Base-by-base conservation (phyloP, 345 rosid genomes). In the Heritiera littoralis region DNA sequence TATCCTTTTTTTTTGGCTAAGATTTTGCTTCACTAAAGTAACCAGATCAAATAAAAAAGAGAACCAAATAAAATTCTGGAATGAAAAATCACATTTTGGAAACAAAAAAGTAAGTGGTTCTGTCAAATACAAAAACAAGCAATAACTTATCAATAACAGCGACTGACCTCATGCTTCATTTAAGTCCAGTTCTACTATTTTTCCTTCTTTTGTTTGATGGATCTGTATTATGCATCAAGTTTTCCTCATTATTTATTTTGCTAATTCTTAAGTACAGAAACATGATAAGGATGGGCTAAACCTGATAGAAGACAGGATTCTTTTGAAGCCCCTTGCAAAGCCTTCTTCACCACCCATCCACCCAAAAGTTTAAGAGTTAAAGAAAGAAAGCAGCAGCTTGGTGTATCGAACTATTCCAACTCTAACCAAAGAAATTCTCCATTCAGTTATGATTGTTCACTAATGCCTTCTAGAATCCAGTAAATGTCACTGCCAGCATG, bases 381-480 rank as follows among this genome's bases (percentile, higher is more conserved):
- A 9, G 13, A 10, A 41, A n/a, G 71, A 18, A 67, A 3, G 52
- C 32, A 43, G 52, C 72, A 67, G 72, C 72, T 67, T 9, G 52
- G 51, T n/a, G 56, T 48, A 48, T 48, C 28, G 41, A 70, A 49
- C 30, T 8, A 14, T 49, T 70, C 74, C 74, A 70, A 28, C 41
- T 49, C 43, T 49, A 49, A 70, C 59, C 41, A 49, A 49, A 28
- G 59, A 51, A 71, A 70, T 23, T 70, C 60, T 71, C 28, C 18
- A 9, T 69, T 35, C 6, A 18, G 30, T 32, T 52, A 55, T 41
- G 46, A 51, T 15, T 74, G 78, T 35, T 77, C 51, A 40, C 35
- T 55, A 40, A 78, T 73, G 38, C 76, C 32, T 49, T 73, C 76
- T 38, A 82, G 72, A 78, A 74, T 46, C 70, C 48, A 66, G 54